phyloP scores from a whole-genome alignment of 805 yeast species.

The Jamesozyma rosinii region DNA sequence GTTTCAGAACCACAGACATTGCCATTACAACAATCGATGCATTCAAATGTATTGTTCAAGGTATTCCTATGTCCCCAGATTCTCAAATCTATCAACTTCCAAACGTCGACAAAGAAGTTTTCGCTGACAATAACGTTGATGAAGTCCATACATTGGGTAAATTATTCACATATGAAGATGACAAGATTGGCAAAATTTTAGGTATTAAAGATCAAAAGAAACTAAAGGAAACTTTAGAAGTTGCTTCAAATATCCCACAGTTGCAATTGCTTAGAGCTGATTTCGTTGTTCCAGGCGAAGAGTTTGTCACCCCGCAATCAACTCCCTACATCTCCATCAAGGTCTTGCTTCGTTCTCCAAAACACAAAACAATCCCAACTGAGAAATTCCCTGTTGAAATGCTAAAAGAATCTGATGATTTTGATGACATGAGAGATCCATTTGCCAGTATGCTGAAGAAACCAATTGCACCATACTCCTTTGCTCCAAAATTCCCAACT shows the following conservation, averaged over 20 bases:
- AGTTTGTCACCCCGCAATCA: constrained; percentile 56
- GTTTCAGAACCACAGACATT: constrained; percentile 65
- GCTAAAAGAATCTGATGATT: constrained; percentile 46
- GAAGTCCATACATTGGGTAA: constrained; percentile 57
- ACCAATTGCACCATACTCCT: constrained; percentile 58
- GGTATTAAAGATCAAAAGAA: constrained; percentile 42
- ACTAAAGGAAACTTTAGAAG: constrained; percentile 40
- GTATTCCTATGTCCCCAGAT: constrained; percentile 46
- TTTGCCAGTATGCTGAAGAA: constrained; percentile 52
- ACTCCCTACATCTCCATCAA: constrained; percentile 68
- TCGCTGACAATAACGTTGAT: constrained; percentile 22
- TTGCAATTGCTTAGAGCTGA: constrained; percentile 59
- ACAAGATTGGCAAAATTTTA: constrained; percentile 45
- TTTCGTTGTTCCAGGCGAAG: constrained; percentile 84
- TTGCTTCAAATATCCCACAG: constrained; percentile 60
- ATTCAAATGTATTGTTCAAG: constrained; percentile 66
- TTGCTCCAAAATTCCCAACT: constrained; percentile 71
- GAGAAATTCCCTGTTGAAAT: constrained; percentile 27
- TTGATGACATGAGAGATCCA: constrained; percentile 68
- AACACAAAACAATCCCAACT: constrained; percentile 46
- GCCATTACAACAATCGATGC: constrained; percentile 53
- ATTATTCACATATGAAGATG: constrained; percentile 49
- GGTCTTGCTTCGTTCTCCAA: constrained; percentile 65
- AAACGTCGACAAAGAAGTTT: constrained; percentile 43
- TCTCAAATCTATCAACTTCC: constrained; percentile 78